Conservation (phyloP, 257 asterid genomes). For the Leptodermis oblonga region DNA sequence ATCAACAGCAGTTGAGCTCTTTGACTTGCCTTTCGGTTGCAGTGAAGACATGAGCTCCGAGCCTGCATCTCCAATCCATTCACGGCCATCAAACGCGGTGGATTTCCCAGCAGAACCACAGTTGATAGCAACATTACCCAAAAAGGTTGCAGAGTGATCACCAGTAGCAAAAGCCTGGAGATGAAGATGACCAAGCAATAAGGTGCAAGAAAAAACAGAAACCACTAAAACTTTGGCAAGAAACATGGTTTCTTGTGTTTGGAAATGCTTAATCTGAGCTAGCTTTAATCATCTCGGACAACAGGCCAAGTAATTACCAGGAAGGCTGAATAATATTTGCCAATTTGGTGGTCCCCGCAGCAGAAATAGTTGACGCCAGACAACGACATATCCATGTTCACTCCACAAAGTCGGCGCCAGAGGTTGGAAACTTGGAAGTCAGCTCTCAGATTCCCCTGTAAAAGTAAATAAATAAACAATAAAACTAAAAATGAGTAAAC, state of each 20-base stretch:
- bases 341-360: no score
- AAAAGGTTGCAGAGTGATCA: no score
- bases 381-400: no score
- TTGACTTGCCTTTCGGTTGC: constrained; percentile 4
- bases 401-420: no score
- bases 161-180: not conserved
- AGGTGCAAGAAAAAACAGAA: not conserved
- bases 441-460: no score
- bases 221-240: not conserved
- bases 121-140: not conserved
- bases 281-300: not conserved
- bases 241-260: not conserved
- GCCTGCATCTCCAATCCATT: constrained; percentile 17
- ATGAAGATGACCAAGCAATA: not conserved
- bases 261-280: not conserved
- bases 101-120: constrained; percentile 10
- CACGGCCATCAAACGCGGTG: constrained; percentile 2
- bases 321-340: no score
- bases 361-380: no score
- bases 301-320: not conserved
- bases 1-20: constrained; percentile 4
- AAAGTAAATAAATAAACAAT: no score
- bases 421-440: no score
- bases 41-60: not conserved
- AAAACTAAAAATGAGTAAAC: no score